Percentiles rank a stretch among this genome's conserved stretches.
Conservation (phyloP, 1,284 basidiomycete species). For the Trichosporon asahii region DNA sequence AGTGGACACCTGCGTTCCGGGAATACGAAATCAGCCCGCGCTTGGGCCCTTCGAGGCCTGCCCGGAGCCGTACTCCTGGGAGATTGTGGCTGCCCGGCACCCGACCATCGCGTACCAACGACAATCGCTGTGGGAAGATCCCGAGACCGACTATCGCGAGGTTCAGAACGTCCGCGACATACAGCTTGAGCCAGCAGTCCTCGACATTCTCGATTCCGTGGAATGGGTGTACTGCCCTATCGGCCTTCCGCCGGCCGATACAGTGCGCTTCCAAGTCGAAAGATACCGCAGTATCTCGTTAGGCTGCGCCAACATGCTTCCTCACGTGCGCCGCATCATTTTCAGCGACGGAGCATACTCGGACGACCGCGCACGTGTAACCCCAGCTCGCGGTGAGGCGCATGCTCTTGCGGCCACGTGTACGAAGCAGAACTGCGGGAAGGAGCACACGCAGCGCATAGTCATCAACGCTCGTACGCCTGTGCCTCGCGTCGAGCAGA, state of each 20-base stretch:
- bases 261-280: neutral
- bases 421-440: neutral
- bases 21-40: neutral
- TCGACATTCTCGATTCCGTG: neutral
- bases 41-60: neutral
- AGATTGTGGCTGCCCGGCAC: neutral
- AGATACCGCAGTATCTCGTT: neutral
- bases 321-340: neutral
- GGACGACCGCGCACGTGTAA: neutral
- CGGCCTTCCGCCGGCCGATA: neutral
- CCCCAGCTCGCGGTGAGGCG: neutral
- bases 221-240: neutral
- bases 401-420: neutral
- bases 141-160: neutral
- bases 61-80: neutral
- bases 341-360: neutral
- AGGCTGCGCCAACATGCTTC: neutral
- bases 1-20: neutral
- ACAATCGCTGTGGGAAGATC: neutral
- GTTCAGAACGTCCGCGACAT: neutral
- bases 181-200: neutral
- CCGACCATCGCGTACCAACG: neutral
- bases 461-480: neutral
- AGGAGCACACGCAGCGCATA: neutral
- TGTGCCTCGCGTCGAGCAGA: neutral